Evolutionary conservation across 2,329 filamentous ascomycete species (phyloP).

Genomic region (Xenoacremonium recifei): DNA sequence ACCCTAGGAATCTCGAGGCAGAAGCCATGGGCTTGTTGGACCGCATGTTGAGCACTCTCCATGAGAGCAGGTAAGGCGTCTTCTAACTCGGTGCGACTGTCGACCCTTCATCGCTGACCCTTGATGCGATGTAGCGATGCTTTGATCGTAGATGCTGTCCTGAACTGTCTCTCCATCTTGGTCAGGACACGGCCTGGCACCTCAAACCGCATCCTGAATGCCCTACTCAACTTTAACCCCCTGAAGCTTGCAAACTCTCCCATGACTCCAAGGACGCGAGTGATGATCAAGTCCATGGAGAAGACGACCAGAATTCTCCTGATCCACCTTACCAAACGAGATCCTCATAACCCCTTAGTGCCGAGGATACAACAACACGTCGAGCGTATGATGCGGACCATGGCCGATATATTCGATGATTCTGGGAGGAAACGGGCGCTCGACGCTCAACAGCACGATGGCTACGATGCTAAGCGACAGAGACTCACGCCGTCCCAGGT

Average conservation of each 20-base stretch:
- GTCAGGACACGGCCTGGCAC: slow-evolving; percentile 79
- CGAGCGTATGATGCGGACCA: slow-evolving; percentile 75
- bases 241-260: slow-evolving; percentile 75
- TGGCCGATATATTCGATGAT: slow-evolving; percentile 78
- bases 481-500: slow-evolving; percentile 51
- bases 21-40: slow-evolving; percentile 90
- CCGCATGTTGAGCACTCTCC: slow-evolving; percentile 78
- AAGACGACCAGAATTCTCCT: slow-evolving; percentile 85
- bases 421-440: slow-evolving; percentile 73
- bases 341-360: slow-evolving; percentile 73
- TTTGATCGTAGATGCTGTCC: slow-evolving; percentile 81
- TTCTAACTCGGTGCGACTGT: neutral
- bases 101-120: slow-evolving; percentile 5
- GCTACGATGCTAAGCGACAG: slow-evolving; percentile 80
- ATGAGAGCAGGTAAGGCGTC: slow-evolving; percentile 73
- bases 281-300: slow-evolving; percentile 91
- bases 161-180: slow-evolving; percentile 83
- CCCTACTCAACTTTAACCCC: slow-evolving; percentile 89
- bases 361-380: slow-evolving; percentile 84
- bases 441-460: slow-evolving; percentile 68
- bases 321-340: slow-evolving; percentile 81
- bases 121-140: slow-evolving; percentile 62
- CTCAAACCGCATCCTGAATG: slow-evolving; percentile 80
- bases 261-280: slow-evolving; percentile 74
- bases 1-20: slow-evolving; percentile 80